These are phyloP conservation scores for Solanum neorickii DNA, from an alignment of 257 asterid genomes.

Conservation along the genomic window DNA sequence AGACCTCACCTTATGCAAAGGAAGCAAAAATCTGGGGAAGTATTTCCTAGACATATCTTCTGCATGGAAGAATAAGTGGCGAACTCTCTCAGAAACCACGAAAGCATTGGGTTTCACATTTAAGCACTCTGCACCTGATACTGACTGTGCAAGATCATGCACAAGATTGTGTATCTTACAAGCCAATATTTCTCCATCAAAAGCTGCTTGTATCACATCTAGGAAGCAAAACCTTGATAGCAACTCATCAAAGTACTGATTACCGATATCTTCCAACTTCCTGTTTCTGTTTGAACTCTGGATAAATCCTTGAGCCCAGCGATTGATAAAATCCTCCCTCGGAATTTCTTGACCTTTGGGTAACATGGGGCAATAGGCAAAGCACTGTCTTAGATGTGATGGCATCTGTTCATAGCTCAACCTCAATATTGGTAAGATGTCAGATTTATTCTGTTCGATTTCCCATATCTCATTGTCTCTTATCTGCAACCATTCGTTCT, in stretches of 20 bases:
- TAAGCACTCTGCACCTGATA: conserved; percentile 31
- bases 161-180: conserved; percentile 49
- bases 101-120: conserved; percentile 10
- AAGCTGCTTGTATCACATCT: conserved; percentile 40
- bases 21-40: conserved; percentile 10
- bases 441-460: conserved; percentile 32
- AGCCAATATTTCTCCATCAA: conserved; percentile 42
- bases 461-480: conserved; percentile 38
- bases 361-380: conserved; percentile 51
- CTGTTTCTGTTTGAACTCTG: conserved; percentile 5
- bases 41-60: conserved; percentile 13
- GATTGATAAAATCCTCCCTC: conserved; percentile 29
- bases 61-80: conserved; percentile 19
- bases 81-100: conserved; percentile 12
- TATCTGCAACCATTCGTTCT: conserved; percentile 32
- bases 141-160: conserved; percentile 45
- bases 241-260: conserved; percentile 34
- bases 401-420: conserved; percentile 42
- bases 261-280: conserved; percentile 29
- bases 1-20: conserved; percentile 22
- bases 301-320: conserved; percentile 51
- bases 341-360: conserved; percentile 42
- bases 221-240: conserved; percentile 44
- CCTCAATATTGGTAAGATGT: conserved; percentile 29
- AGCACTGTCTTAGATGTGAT: conserved; percentile 39